phyloP scores from a whole-genome alignment of 805 yeast genomes.

The Saccharomycopsis sp. region DNA sequence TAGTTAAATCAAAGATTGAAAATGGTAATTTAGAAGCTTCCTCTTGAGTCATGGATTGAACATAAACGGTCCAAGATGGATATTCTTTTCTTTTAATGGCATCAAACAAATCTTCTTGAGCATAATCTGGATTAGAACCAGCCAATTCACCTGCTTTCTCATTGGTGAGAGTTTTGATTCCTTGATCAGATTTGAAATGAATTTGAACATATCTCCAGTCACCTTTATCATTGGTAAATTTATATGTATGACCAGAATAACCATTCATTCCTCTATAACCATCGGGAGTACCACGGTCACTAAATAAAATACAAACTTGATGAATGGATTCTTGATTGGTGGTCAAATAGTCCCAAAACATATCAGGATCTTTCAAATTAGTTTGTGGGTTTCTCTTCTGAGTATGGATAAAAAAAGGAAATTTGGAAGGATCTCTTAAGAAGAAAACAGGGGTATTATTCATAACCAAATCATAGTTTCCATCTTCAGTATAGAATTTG shows the following conservation, averaged over 20 bases:
- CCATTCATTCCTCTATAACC: slow-evolving; percentile 73
- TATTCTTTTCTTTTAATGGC: slow-evolving; percentile 65
- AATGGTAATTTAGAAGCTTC: slow-evolving; percentile 68
- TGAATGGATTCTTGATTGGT: slow-evolving; percentile 66
- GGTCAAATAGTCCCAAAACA: slow-evolving; percentile 79
- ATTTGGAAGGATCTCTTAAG: slow-evolving; percentile 71
- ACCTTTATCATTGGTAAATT: slow-evolving; percentile 67
- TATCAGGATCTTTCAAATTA: slow-evolving; percentile 66
- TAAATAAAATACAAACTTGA: slow-evolving; percentile 62
- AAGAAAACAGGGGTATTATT: slow-evolving; percentile 73
- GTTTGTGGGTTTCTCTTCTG: slow-evolving; percentile 67
- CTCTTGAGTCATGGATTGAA: slow-evolving; percentile 79
- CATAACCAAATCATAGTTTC: slow-evolving; percentile 62
- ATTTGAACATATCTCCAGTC: slow-evolving; percentile 75
- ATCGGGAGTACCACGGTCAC: slow-evolving; percentile 78
- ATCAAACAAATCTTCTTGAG: slow-evolving; percentile 70
- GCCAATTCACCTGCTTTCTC: slow-evolving; percentile 61
- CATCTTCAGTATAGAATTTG: slow-evolving; percentile 58
- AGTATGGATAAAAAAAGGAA: slow-evolving; percentile 82
- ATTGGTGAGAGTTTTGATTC: slow-evolving; percentile 38
- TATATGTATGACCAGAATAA: slow-evolving; percentile 76
- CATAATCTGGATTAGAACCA: slow-evolving; percentile 75
- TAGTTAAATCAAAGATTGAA: slow-evolving; percentile 83
- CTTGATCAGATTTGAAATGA: slow-evolving; percentile 61
- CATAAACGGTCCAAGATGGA: slow-evolving; percentile 79